These are phyloP conservation scores for Glycyrrhiza uralensis DNA, from an alignment of 306 rosid species.

Conservation along the genomic window DNA sequence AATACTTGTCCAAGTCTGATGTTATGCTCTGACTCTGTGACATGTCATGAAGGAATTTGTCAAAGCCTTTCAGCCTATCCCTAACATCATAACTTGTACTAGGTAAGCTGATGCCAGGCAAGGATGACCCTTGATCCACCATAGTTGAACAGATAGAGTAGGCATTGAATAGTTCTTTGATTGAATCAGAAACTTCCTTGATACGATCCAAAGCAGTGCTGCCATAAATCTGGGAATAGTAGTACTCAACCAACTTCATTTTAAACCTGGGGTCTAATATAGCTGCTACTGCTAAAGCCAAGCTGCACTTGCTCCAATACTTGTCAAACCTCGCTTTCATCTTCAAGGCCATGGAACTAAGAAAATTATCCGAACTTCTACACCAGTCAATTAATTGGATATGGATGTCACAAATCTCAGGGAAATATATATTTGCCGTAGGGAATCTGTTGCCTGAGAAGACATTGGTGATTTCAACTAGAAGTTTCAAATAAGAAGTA, in stretches of 20 bases:
- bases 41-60: slow-evolving; percentile 85
- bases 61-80: slow-evolving; percentile 92
- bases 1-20: slow-evolving; percentile 88
- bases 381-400: slow-evolving; percentile 86
- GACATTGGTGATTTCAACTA: slow-evolving; percentile 68
- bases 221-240: slow-evolving; percentile 91
- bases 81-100: slow-evolving; percentile 58
- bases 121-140: slow-evolving; percentile 88
- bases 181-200: slow-evolving; percentile 81
- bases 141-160: slow-evolving; percentile 76
- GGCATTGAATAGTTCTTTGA: slow-evolving; percentile 79
- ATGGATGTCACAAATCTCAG: slow-evolving; percentile 88
- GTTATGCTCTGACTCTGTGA: slow-evolving; percentile 60
- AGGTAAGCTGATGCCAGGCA: slow-evolving; percentile 80
- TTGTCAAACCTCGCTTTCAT: slow-evolving; percentile 82
- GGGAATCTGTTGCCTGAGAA: slow-evolving; percentile 62
- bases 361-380: slow-evolving; percentile 71
- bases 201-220: slow-evolving; percentile 83
- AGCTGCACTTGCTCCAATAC: slow-evolving; percentile 93
- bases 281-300: slow-evolving; percentile 81
- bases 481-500: slow-evolving; percentile 67
- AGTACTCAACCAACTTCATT: slow-evolving; percentile 92
- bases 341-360: slow-evolving; percentile 63
- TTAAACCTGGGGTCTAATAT: slow-evolving; percentile 93
- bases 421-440: slow-evolving; percentile 80